Percentiles rank a stretch among this genome's conserved stretches.
Evolutionary conservation across 2,329 filamentous ascomycete species (phyloP).

Genomic region (Diplodia mutila): DNA sequence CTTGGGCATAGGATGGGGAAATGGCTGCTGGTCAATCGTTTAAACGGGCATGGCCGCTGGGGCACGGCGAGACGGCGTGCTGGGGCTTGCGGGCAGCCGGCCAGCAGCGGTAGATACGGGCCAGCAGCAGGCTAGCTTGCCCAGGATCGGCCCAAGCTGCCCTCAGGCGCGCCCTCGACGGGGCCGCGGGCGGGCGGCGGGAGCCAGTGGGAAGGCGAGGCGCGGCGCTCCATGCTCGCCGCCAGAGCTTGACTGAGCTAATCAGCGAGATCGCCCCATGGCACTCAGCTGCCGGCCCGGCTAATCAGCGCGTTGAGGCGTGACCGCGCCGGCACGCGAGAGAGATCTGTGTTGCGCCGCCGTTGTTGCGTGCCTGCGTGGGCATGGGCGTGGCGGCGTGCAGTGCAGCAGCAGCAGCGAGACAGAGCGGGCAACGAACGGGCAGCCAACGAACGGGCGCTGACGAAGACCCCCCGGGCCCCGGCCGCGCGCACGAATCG

Average conservation of each 20-base stretch:
- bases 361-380: slow-evolving; percentile 23
- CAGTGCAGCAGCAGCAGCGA: slow-evolving; percentile 1
- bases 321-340: slow-evolving; percentile 17
- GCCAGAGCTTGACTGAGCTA: slow-evolving; percentile 21
- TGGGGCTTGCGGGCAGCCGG: slow-evolving; percentile 10
- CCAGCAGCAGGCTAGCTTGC: neutral
- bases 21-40: slow-evolving; percentile 23
- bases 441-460: slow-evolving; percentile 10
- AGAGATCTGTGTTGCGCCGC: slow-evolving; percentile 20
- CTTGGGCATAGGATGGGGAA: slow-evolving; percentile 24
- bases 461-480: slow-evolving; percentile 15
- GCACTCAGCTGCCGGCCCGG: slow-evolving; percentile 7
- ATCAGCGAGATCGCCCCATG: slow-evolving; percentile 19
- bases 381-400: slow-evolving; percentile 22
- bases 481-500: slow-evolving; percentile 24
- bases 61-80: slow-evolving; percentile 10
- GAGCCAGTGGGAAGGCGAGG: slow-evolving; percentile 27
- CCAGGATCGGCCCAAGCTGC: slow-evolving; percentile 10
- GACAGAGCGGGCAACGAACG: neutral
- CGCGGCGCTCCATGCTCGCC: slow-evolving; percentile 16
- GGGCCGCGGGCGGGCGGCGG: slow-evolving; percentile 25
- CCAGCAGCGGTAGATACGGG: slow-evolving; percentile 12
- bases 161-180: slow-evolving; percentile 17
- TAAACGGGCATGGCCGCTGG: slow-evolving; percentile 19
- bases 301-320: slow-evolving; percentile 19